Evolutionary conservation across 1,139 yeast genomes (phyloP), one percentile per base, ranked within the genome.

Genomic region (Yamadazyma sp.): DNA sequence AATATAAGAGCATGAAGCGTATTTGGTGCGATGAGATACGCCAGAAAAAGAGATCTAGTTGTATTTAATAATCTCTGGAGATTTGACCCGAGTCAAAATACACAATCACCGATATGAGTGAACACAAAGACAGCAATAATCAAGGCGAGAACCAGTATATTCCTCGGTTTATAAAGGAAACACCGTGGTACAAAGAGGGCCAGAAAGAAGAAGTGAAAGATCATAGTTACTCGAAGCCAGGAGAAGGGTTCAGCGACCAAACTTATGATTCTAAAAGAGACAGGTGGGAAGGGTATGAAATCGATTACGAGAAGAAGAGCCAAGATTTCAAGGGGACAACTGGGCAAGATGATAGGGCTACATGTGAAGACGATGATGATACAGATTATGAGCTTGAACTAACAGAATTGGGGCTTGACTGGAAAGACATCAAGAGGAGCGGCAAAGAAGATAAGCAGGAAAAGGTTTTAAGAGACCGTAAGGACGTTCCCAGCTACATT

Each of bases 221-320:
- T 42, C 49, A 50, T 26, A 47, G 50, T 37, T 47, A 30, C 16
- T 33, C 49, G 10, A 38, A 43, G 18, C 37, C 40, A 17, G 51
- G 51, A 3, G 36, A 37, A 26, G 55, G 55, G 11, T 46, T 47
- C 24, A 37, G 12, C 17, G 18, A 50, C 40, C 73, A 73, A 4
- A 76, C 70, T 37, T 81, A 77, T 61, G 95, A 85, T 49, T 73
- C 81, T 14, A 83, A 83, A 48, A 64, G 94, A 41, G 95, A 87
- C 57, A 65, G 87, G 37, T 87, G 92, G 88, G 83, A 78, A 53
- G 94, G 94, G 0, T 83, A 77, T 53, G 83, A 82, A 42, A 66
- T 73, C 1, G 66, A 67, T 4, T 85, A 83, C 62, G 30, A 25
- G 7, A 66, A 5, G 8, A 20, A 20, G 8, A 20, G 38, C 73